phyloP scores from a whole-genome alignment of 768 basidiomycete species.

The Rhizopogon sp. region DNA sequence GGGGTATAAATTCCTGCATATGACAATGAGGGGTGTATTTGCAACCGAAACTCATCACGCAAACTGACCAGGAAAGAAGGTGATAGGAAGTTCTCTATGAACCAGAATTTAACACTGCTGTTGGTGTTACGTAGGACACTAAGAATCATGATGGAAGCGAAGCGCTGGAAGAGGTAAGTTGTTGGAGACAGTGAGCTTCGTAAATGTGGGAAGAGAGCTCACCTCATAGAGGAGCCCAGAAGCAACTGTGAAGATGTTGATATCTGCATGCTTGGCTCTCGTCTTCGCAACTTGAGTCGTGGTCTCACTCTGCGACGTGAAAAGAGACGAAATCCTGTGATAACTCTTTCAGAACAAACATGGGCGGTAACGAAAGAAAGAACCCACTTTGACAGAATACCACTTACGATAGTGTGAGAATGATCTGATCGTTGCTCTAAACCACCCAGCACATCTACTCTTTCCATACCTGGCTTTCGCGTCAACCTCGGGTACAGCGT shows the following conservation, averaged over 20 bases:
- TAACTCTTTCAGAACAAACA: constrained; percentile 16
- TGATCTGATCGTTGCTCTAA: constrained; percentile 25
- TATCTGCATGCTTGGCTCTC: constrained; percentile 65
- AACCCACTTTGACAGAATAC: constrained; percentile 48
- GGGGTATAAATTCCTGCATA: constrained; percentile 86
- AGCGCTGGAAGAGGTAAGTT: constrained; percentile 52
- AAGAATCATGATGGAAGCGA: constrained; percentile 97
- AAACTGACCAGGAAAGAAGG: constrained; percentile 84
- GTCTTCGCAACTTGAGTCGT: constrained; percentile 20
- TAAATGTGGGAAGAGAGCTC: constrained; percentile 9
- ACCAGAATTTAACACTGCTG: constrained; percentile 98
- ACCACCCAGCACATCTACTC: constrained; percentile 70
- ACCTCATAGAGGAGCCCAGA: constrained; percentile 97
- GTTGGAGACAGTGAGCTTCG: constrained; percentile 3
- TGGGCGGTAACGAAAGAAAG: not conserved
- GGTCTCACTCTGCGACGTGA: constrained; percentile 27
- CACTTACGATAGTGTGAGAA: constrained; percentile 39
- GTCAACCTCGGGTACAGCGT: constrained; percentile 81
- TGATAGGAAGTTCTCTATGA: constrained; percentile 98
- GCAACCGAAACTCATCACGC: not conserved
- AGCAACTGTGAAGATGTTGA: constrained; percentile 99
- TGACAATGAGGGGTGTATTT: not conserved
- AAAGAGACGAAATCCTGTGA: constrained; percentile 41
- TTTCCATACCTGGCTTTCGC: constrained; percentile 73
- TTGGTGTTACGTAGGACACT: constrained; percentile 94